phyloP scores from a whole-genome alignment of 2,329 filamentous ascomycete genomes.

The Gliomastix tumulicola region DNA sequence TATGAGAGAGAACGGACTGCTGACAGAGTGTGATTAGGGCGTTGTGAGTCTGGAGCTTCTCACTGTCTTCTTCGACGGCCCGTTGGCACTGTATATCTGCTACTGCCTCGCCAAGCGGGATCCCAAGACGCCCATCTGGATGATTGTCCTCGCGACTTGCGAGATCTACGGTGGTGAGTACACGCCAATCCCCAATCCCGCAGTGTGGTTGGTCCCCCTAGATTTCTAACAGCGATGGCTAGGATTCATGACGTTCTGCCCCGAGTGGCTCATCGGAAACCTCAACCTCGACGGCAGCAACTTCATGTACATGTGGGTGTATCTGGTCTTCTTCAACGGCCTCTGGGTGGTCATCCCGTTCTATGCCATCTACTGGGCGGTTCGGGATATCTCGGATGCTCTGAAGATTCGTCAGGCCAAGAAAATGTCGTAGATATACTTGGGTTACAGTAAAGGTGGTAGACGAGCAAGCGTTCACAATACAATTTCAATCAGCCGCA shows the following conservation, averaged over 20 bases:
- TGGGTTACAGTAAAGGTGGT: too few species aligned
- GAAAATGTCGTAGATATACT: constrained; percentile 19
- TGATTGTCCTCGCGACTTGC: constrained; percentile 57
- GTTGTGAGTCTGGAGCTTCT: constrained; percentile 60
- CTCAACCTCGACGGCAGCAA: constrained; percentile 58
- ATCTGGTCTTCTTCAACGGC: constrained; percentile 62
- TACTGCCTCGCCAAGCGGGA: constrained; percentile 51
- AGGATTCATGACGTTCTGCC: constrained; percentile 67
- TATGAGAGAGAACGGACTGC: not conserved
- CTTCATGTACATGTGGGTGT: constrained; percentile 63
- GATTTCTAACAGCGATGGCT: not conserved
- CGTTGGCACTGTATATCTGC: constrained; percentile 52
- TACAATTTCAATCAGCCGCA: too few species aligned
- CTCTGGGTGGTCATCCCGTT: constrained; percentile 60
- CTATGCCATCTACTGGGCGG: constrained; percentile 50
- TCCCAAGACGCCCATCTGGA: constrained; percentile 50
- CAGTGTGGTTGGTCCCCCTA: too few species aligned
- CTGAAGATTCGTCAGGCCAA: constrained; percentile 26
- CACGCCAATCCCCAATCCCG: not conserved
- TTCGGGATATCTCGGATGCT: constrained; percentile 46
- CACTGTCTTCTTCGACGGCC: constrained; percentile 57
- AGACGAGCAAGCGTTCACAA: too few species aligned
- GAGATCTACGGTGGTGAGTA: constrained; percentile 57
- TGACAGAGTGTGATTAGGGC: constrained; percentile 20
- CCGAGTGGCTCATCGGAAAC: constrained; percentile 59